Evolutionary conservation across 805 yeast species (phyloP), one percentile per base, ranked within the genome.

Genomic region (Sungouiozyma intestinalis): DNA sequence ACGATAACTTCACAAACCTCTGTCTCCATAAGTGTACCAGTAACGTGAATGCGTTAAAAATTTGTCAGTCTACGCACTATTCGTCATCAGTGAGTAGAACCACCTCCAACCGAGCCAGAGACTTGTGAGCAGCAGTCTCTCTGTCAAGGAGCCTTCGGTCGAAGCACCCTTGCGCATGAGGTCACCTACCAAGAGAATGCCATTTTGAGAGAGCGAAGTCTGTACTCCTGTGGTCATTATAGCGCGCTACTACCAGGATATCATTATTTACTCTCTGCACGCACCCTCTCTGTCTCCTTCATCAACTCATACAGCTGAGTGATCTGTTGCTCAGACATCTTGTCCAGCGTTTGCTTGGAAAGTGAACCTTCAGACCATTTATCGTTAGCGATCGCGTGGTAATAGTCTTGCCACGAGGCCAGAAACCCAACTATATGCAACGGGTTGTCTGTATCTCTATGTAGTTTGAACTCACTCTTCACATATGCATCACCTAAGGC

Each of bases 341-440:
- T 85, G 40, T 80, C 84, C 48, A 92, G 67, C 41, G 81, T 79
- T 29, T 68, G 69, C 47, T 74, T 66, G 16, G 80, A 79, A 56
- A 92, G 65, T 47, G 71, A 67, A 36, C 77, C 80, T 40, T 72
- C 76, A 52, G 67, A 63, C 92, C 90, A 83, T 38, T 68, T 67
- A 11, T 76, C 82, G 32, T 72, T 76, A 21, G 76, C 72, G 18
- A 84, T 72, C 58, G 67, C 65, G 11, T 70, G 65, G 46, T 83
- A 68, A 53, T 84, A 84, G 47, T 81, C 90, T 62, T 92, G 98
- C 99, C 99, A 92, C 46, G 85, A 81, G 1, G 94, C 77, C 47
- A 92, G 69, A 53, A 92, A 92, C 9, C 97, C 98, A 9, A 92
- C 87, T 29, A 92, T 86, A 56, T 90, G 94, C 18, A 86, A 69